These are phyloP conservation scores for Turnera subulata DNA, from an alignment of 345 rosid genomes.

Conservation along the genomic window DNA sequence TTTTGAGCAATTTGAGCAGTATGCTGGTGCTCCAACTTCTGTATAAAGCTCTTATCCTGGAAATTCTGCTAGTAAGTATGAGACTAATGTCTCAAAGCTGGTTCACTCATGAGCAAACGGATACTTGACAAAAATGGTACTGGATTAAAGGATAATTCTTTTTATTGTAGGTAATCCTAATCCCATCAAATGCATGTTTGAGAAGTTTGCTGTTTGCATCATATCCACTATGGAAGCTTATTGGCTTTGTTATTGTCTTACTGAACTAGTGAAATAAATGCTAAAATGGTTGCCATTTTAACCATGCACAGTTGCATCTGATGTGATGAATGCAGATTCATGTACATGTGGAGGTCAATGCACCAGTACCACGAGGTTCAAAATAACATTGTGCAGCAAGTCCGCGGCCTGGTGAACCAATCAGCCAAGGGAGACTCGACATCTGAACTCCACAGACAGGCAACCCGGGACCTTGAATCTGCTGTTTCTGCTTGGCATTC, in stretches of 20 bases:
- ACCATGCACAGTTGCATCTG: not conserved
- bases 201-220: not conserved
- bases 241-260: not conserved
- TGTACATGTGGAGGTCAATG: conserved; percentile 99
- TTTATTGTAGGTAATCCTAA: not conserved
- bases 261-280: not conserved
- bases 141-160: no score
- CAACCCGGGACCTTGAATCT: conserved; percentile 88
- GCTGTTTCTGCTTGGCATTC: conserved; percentile 89
- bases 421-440: conserved; percentile 76
- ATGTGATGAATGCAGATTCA: conserved; percentile 50
- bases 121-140: no score
- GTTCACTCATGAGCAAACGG: no score
- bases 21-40: no score
- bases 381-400: conserved; percentile 86
- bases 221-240: not conserved
- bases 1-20: no score
- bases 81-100: no score
- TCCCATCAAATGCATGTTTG: not conserved
- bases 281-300: not conserved
- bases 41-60: no score
- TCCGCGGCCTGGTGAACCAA: conserved; percentile 77
- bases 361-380: conserved; percentile 83
- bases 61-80: no score
- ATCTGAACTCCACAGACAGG: conserved; percentile 85